These are phyloP conservation scores for Penicillium sp. DNA, from an alignment of 2,329 filamentous ascomycete species.

Conservation along the genomic window DNA sequence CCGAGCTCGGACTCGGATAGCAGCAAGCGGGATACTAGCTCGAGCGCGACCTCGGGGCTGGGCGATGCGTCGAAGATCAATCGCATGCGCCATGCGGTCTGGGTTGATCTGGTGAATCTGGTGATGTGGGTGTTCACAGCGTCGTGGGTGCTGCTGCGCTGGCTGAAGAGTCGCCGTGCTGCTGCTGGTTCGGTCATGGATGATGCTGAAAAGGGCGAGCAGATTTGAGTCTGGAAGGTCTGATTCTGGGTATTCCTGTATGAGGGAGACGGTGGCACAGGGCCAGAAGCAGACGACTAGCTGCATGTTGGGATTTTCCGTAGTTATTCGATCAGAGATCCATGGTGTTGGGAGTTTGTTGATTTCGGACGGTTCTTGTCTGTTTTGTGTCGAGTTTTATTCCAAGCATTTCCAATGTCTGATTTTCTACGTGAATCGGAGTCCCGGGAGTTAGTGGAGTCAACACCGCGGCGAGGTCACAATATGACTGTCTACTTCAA, in stretches of 20 bases:
- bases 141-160: conserved; percentile 36
- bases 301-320: background rate
- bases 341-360: background rate
- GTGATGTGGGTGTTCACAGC: conserved; percentile 71
- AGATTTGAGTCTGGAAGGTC: conserved; percentile 3
- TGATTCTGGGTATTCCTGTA: too few relatives aligned
- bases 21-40: conserved; percentile 51
- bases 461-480: too few relatives aligned
- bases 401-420: background rate
- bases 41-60: conserved; percentile 1
- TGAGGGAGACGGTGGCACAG: too few relatives aligned
- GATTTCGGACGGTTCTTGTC: too few relatives aligned
- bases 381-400: too few relatives aligned
- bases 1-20: conserved; percentile 33
- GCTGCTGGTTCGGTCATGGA: conserved; percentile 8
- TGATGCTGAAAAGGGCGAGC: conserved; percentile 21
- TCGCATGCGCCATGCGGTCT: conserved; percentile 83
- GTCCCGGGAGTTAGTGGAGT: too few relatives aligned
- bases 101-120: conserved; percentile 73
- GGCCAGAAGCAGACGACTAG: too few relatives aligned
- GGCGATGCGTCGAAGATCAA: conserved; percentile 45
- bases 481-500: too few relatives aligned
- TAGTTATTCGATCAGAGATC: background rate
- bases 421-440: background rate
- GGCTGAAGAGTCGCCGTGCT: conserved; percentile 29